Base-by-base conservation (phyloP, 2,329 filamentous ascomycete species). In the Cercospora janseana region DNA sequence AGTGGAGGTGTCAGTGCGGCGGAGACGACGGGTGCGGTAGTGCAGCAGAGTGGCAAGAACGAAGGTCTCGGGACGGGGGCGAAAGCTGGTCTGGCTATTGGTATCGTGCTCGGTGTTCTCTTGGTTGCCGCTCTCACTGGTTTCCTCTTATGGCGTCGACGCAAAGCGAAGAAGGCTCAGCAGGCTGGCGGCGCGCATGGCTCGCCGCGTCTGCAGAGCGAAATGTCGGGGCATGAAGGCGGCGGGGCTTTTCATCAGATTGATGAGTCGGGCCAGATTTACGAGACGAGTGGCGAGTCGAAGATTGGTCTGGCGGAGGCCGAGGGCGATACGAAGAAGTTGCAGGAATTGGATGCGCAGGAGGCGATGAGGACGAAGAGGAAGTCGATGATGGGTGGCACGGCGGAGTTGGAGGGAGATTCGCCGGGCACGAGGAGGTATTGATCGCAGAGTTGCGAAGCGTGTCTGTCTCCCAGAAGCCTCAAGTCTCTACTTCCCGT, bases 1-100 rank as follows among this genome's bases (percentile, higher is more conserved):
- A 44, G 26, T 40, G 35, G 35, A 9, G 26, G 35, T 40, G 4
- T 40, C 6, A 6, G 9, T 26, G 20, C 35, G 9, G 23, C 41
- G 7, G 28, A 26, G 6, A 44, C 41, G 8, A 4, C 32, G 28
- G 26, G 21, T 4, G 18, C 41, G 4, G 27, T 44, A n/a, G 10
- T 20, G 26, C 41, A 16, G 41, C 31, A 6, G 26, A 28, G 10
- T n/a, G n/a, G n/a, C n/a, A 21, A 44, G 12, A 23, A 18, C 8
- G 45, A 23, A 23, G 45, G 40, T 13, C 34, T 53, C 15, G 35
- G 16, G 15, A 32, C 35, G 7, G 50, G 50, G 18, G 50, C 46
- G 6, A 44, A 53, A 38, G 50, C 45, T 23, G 50, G 50, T 8
- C 40, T 53, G 13, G 50, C 45, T 21, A 27, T 53, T 28, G 50